Base-by-base conservation (phyloP, 2,329 filamentous ascomycete genomes). In the Fusarium metavorans region DNA sequence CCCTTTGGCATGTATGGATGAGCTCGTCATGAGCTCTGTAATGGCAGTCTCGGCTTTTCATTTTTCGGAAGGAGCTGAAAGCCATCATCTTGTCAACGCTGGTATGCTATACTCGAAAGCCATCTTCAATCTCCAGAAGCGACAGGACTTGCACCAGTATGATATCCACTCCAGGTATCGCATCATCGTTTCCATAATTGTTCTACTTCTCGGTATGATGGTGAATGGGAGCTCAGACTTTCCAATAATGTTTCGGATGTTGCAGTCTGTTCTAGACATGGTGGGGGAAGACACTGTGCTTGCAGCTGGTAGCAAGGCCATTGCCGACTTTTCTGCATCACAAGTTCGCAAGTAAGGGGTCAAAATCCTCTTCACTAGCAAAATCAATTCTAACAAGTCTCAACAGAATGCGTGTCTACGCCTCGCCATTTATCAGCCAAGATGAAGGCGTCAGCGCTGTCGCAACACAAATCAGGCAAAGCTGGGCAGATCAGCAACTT, bases 401-500 rank as follows among this genome's bases (percentile, higher is more conserved):
- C 8, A 14, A 13, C 5, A 77, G 76, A 20, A 71, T 78, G 64
- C 72, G 76, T 6, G 75, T 76, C 6, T 77, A 77, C 25, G 76
- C 74, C 6, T 75, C 76, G 2, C 73, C 76, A 4, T 48, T 77
- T 10, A 43, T 77, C 7, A 76, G 75, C 23, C 69, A 73, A 48
- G 56, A 76, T 25, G 72, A 68, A 14, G 76, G 72, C 3, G 43
- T 77, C 2, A 64, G 71, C 16, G 71, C 71, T 10, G 70, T 77
- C 13, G 60, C 68, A 23, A 67, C 72, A 4, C 68, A 72, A 14
- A 65, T 54, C 6, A 59, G 63, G 13, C 59, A 70, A 32, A 66
- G 65, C 50, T 72, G 73, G 62, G 64, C 71, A 5, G 75, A 72
- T 6, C 94, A 97, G 81, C 88, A 94, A 6, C 87, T 90, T 14